phyloP scores from a whole-genome alignment of 495 filamentous ascomycete species.

The Xylaria flabelliformis region DNA sequence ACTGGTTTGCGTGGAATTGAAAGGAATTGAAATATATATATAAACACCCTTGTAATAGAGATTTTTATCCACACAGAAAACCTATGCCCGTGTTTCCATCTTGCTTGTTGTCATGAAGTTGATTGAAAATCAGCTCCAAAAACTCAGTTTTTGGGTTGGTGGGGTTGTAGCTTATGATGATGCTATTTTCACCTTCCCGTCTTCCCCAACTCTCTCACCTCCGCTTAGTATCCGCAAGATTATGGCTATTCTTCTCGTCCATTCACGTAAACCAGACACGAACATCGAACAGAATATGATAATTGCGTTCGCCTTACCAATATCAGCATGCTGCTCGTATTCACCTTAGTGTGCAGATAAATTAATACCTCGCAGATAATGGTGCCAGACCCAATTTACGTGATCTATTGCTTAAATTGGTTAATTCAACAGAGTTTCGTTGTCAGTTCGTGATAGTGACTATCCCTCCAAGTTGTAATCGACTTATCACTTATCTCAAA shows the following conservation, averaged over 20 bases:
- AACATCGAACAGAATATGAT: not conserved
- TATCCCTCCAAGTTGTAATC: too few species aligned
- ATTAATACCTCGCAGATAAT: too few species aligned
- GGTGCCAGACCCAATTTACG: too few species aligned
- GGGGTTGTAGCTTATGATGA: slow-evolving; percentile 16
- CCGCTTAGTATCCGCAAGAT: not conserved
- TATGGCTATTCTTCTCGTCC: not conserved
- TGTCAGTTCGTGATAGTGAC: too few species aligned
- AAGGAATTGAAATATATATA: too few species aligned
- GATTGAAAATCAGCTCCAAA: too few species aligned
- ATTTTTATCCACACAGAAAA: not conserved
- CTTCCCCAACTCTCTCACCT: not conserved
- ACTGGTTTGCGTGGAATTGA: not conserved
- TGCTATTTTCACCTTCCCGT: not conserved
- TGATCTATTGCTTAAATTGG: too few species aligned
- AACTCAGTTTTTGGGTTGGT: not conserved
- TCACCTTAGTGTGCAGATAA: too few species aligned
- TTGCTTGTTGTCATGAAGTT: too few species aligned
- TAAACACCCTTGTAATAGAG: not conserved
- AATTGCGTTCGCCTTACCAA: not conserved
- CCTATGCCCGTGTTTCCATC: not conserved
- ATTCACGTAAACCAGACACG: not conserved
- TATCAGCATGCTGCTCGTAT: not conserved
- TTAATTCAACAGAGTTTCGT: too few species aligned
- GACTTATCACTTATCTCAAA: too few species aligned